Percentiles rank a stretch among this genome's conserved stretches.
Conservation (phyloP, 139 green algal species). For the Eudorina sp. region DNA sequence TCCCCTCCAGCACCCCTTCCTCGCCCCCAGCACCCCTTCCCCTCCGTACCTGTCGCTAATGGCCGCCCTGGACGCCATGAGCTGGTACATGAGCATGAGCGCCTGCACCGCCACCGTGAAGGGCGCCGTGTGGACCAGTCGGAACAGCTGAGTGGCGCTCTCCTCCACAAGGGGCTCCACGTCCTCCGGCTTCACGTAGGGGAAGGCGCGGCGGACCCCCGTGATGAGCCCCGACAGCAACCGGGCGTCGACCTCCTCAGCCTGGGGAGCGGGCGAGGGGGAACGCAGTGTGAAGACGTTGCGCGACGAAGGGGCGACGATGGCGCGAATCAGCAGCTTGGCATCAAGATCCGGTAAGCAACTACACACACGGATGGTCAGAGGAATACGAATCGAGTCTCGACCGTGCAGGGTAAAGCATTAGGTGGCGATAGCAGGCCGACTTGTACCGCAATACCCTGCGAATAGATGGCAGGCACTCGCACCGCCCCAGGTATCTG, state of each 20-base stretch:
- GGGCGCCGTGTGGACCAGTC: conserved; percentile 87
- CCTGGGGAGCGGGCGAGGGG: background rate
- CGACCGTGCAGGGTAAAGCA: too few relatives aligned
- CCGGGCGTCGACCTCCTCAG: conserved; percentile 71
- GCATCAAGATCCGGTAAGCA: too few relatives aligned
- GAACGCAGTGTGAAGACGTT: too few relatives aligned
- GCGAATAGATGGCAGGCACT: too few relatives aligned
- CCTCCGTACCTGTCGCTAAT: conserved; percentile 79
- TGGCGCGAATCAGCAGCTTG: too few relatives aligned
- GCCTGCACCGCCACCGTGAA: conserved; percentile 90
- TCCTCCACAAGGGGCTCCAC: conserved; percentile 65
- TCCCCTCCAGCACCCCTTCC: background rate
- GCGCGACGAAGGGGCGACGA: too few relatives aligned
- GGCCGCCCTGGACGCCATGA: conserved; percentile 69
- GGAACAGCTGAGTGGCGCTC: conserved; percentile 86
- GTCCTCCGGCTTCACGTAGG: conserved; percentile 79
- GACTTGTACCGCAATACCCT: too few relatives aligned
- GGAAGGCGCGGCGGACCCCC: conserved; percentile 94
- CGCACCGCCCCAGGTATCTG: too few relatives aligned
- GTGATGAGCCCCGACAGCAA: conserved; percentile 90
- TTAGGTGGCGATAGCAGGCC: too few relatives aligned
- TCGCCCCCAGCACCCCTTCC: background rate
- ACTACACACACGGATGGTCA: too few relatives aligned
- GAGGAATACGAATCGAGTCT: too few relatives aligned
- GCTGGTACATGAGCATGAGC: conserved; percentile 93